A percentile compares a stretch with the other conserved stretches of the same genome.
phyloP scores from a whole-genome alignment of 495 filamentous ascomycete genomes.

The Aspergillus funiculosus region DNA sequence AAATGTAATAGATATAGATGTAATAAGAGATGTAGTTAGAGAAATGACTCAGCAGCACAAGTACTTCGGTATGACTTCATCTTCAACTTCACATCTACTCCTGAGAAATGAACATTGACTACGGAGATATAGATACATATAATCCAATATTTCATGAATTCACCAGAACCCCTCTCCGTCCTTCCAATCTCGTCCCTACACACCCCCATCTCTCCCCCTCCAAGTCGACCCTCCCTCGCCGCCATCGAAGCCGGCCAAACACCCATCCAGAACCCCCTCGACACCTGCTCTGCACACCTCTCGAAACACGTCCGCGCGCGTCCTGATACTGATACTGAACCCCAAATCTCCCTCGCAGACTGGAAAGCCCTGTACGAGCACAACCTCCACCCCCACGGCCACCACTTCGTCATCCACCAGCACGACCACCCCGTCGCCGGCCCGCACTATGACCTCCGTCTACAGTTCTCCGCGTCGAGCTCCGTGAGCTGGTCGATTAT shows the following conservation, averaged over 20 bases:
- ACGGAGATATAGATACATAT: no score
- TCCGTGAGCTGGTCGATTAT: conserved; percentile 60
- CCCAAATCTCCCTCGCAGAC: conserved; percentile 37
- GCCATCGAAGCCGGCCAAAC: conserved; percentile 55
- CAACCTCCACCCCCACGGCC: conserved; percentile 44
- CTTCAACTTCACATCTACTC: no score
- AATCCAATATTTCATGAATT: neutral
- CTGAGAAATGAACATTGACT: no score
- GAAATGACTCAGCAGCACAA: no score
- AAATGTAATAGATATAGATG: no score
- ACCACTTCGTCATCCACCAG: conserved; percentile 63
- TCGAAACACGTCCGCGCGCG: no score
- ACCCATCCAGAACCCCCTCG: conserved; percentile 46
- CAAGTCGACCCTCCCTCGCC: conserved; percentile 25
- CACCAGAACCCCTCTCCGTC: neutral
- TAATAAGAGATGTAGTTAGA: no score
- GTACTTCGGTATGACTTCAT: no score
- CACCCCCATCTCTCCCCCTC: neutral
- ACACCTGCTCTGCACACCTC: conserved; percentile 46
- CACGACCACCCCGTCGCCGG: conserved; percentile 66
- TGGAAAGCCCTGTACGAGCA: conserved; percentile 50
- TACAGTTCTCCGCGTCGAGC: conserved; percentile 61
- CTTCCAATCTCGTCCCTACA: no score
- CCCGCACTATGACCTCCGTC: conserved; percentile 57
- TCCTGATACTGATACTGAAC: no score